Base-by-base conservation (phyloP, 2,329 filamentous ascomycete genomes). In the Microdochium bolleyi region DNA sequence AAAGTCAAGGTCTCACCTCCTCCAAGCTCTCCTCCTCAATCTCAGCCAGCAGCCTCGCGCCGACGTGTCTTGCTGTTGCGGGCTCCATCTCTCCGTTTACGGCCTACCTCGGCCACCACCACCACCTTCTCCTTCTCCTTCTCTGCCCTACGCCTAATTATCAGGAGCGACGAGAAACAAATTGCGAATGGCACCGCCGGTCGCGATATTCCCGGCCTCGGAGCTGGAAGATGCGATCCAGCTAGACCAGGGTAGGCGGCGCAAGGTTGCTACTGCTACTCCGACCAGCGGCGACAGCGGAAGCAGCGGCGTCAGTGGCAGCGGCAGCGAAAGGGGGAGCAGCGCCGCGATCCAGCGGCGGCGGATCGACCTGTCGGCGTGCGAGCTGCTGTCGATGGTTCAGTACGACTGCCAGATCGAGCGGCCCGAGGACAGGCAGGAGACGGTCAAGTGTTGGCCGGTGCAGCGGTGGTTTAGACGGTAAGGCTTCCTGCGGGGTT, bases 381-480 rank as follows among this genome's bases (percentile, higher is more conserved):
- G 83, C 66, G 74, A 80, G 62, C 70, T 85, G 53, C 64, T 82
- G 53, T 71, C 74, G 60, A 75, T 85, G 72, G 60, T 81, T 64
- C 82, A 85, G 69, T 85, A 83, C 66, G 73, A 78, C 44, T 86
- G 83, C 64, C 66, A 73, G 56, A 75, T 85, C 46, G 70, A 77
- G 57, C 62, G 73, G 37, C 77, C 79, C 14, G 67, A 72, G 49
- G 62, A 65, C 34, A 64, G 60, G 50, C 65, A 78, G 54, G 77
- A 77, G 52, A 65, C 71, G 0, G 76, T 83, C 48, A 67, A 68
- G 54, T 86, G 83, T 64, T 79, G 72, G 68, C 76, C 79, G 10
- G 72, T 85, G 41, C 74, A 79, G 62, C 74, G 82, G 54, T 71
- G 81, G 62, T 86, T 85, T 63, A 73, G 83, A 55, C 75, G 73